Evolutionary conservation across 805 yeast species (phyloP).

Genomic region (Saccharomyces jurei): DNA sequence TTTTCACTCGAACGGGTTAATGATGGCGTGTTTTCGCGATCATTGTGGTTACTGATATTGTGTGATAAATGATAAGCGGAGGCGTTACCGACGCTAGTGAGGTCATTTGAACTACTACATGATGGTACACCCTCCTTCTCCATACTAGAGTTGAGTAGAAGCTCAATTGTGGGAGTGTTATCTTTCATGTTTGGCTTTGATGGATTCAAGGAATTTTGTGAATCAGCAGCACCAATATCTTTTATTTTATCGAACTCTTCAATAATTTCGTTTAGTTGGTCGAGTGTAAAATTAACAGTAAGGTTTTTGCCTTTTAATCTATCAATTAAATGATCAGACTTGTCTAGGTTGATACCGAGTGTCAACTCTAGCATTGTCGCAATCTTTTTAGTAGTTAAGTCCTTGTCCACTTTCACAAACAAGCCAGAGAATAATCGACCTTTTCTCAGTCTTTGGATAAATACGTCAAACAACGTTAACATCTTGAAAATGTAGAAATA

Average conservation of each 20-base stretch:
- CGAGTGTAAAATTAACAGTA: conserved; percentile 2
- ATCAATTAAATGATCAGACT: conserved; percentile 5
- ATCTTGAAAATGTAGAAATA: conserved; percentile 18
- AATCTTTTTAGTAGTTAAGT: conserved; percentile 8
- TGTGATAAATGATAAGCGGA: not conserved
- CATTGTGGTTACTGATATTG: not conserved
- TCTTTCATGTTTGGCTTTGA: not conserved
- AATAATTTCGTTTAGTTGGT: not conserved
- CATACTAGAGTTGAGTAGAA: not conserved
- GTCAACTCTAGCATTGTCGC: conserved; percentile 10
- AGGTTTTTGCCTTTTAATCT: conserved; percentile 8
- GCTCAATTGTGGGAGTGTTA: not conserved
- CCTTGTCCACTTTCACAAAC: conserved; percentile 4
- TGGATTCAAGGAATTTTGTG: not conserved
- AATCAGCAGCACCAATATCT: not conserved
- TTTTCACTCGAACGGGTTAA: not conserved
- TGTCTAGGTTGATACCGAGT: conserved; percentile 10
- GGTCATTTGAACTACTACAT: not conserved
- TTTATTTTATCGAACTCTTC: not conserved
- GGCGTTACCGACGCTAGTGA: not conserved
- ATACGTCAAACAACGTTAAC: conserved; percentile 14
- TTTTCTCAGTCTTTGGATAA: conserved; percentile 14
- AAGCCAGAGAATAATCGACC: conserved; percentile 10
- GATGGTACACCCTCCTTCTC: not conserved
- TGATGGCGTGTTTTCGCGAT: not conserved